Conservation (phyloP, 345 rosid species). For the Zanthoxylum bungeanum region DNA sequence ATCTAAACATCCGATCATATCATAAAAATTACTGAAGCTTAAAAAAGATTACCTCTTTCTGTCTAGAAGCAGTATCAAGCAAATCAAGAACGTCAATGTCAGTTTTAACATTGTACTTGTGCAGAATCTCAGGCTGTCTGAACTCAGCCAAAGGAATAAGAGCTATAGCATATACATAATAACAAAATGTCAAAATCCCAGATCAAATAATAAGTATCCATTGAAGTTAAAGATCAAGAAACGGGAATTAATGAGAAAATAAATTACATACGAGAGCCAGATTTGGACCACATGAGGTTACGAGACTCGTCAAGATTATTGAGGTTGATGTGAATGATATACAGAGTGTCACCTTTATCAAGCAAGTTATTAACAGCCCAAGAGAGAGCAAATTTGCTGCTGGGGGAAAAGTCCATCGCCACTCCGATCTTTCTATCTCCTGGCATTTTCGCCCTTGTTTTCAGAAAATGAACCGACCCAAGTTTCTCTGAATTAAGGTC, state of each 20-base stretch:
- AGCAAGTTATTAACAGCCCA: constrained; percentile 88
- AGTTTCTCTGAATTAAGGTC: not conserved
- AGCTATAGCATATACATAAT: constrained; percentile 44
- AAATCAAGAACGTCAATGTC: constrained; percentile 66
- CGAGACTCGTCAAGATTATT: constrained; percentile 43
- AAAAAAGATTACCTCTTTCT: constrained; percentile 77
- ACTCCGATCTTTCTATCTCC: constrained; percentile 70
- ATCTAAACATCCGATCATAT: not conserved
- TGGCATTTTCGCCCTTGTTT: constrained; percentile 60
- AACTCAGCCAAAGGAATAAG: constrained; percentile 83
- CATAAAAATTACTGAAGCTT: not conserved
- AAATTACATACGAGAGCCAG: constrained; percentile 73
- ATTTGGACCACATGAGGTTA: constrained; percentile 48
- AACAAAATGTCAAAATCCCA: constrained; percentile 12
- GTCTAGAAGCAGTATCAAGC: constrained; percentile 86
- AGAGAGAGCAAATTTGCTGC: constrained; percentile 86
- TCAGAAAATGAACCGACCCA: too few species aligned
- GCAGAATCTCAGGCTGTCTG: constrained; percentile 70
- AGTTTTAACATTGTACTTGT: constrained; percentile 49
- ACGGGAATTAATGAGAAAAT: not conserved
- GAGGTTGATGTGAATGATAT: constrained; percentile 61
- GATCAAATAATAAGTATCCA: constrained; percentile 15
- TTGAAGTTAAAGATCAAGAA: not conserved
- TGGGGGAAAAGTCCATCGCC: constrained; percentile 89
- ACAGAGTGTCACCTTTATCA: constrained; percentile 69